Evolutionary conservation across 208 protist genomes (phyloP).

Genomic region (Trypanosoma grayi): DNA sequence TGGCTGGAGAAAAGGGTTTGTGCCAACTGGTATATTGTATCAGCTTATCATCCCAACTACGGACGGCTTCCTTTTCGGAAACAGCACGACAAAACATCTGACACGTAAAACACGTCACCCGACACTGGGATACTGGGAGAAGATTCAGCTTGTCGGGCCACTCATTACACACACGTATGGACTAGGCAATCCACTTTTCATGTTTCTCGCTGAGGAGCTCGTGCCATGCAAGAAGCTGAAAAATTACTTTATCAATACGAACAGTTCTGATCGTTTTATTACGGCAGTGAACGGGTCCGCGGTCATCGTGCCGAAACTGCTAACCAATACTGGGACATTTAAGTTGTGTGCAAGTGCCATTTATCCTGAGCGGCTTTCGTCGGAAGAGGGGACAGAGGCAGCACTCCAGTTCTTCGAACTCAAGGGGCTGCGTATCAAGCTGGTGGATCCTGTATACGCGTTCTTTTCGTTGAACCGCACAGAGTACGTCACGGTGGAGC

Average conservation of each 20-base stretch:
- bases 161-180: conserved; percentile 41
- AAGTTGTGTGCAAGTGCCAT: conserved; percentile 62
- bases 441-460: conserved; percentile 50
- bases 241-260: conserved; percentile 37
- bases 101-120: conserved; percentile 41
- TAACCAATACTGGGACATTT: conserved; percentile 43
- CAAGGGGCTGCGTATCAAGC: conserved; percentile 35
- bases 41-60: conserved; percentile 43
- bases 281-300: conserved; percentile 47
- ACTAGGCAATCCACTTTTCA: conserved; percentile 57
- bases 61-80: conserved; percentile 40
- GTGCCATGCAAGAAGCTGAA: conserved; percentile 46
- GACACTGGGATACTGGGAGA: conserved; percentile 51
- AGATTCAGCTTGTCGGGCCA: conserved; percentile 48
- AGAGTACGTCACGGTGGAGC: conserved; percentile 53
- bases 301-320: conserved; percentile 47
- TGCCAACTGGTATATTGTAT: conserved; percentile 58
- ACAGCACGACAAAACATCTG: conserved; percentile 27
- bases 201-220: conserved; percentile 52
- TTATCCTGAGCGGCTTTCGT: conserved; percentile 32
- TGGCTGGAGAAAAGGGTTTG: conserved; percentile 32
- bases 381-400: conserved; percentile 42
- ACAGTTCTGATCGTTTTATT: conserved; percentile 39
- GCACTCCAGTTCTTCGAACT: conserved; percentile 61
- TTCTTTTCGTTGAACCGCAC: conserved; percentile 64